Evolutionary conservation across 1,284 basidiomycete species (phyloP).

Genomic region (Boletus mariae): DNA sequence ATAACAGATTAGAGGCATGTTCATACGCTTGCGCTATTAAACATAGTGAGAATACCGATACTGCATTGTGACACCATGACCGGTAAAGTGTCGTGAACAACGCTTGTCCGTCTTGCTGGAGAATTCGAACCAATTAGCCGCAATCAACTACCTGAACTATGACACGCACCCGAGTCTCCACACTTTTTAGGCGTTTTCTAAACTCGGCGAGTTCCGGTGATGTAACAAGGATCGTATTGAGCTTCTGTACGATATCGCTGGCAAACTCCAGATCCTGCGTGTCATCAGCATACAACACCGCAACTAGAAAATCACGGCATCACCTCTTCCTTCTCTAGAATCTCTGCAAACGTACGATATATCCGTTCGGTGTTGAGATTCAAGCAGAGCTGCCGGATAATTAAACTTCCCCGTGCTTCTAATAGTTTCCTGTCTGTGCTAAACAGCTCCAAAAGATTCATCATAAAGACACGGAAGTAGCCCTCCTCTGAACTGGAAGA

Average conservation of each 20-base stretch:
- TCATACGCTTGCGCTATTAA: conserved; percentile 97
- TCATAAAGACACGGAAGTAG: conserved; percentile 96
- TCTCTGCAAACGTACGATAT: conserved; percentile 94
- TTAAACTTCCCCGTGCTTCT: conserved; percentile 91
- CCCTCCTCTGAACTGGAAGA: conserved; percentile 91
- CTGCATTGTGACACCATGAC: conserved; percentile 98
- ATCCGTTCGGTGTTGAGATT: conserved; percentile 95
- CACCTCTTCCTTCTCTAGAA: conserved; percentile 96
- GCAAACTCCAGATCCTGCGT: conserved; percentile 91
- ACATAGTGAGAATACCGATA: conserved; percentile 94
- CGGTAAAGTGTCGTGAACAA: conserved; percentile 91
- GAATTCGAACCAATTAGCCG: conserved; percentile 4
- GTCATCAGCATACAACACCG: conserved; percentile 1
- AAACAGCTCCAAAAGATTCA: conserved; percentile 91
- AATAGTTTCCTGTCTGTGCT: conserved; percentile 90
- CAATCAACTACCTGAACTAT: background rate
- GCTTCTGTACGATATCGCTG: conserved; percentile 94
- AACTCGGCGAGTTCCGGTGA: conserved; percentile 95
- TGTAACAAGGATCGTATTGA: conserved; percentile 96
- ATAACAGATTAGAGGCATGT: conserved; percentile 95
- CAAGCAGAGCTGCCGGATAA: conserved; percentile 92
- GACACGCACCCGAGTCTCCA: conserved; percentile 81
- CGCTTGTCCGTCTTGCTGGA: conserved; percentile 87
- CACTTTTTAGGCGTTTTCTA: conserved; percentile 85
- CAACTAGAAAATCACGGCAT: background rate